These are phyloP conservation scores for Aspergillus brunneoviolaceus DNA, from an alignment of 2,329 filamentous ascomycete genomes.

Conservation along the genomic window DNA sequence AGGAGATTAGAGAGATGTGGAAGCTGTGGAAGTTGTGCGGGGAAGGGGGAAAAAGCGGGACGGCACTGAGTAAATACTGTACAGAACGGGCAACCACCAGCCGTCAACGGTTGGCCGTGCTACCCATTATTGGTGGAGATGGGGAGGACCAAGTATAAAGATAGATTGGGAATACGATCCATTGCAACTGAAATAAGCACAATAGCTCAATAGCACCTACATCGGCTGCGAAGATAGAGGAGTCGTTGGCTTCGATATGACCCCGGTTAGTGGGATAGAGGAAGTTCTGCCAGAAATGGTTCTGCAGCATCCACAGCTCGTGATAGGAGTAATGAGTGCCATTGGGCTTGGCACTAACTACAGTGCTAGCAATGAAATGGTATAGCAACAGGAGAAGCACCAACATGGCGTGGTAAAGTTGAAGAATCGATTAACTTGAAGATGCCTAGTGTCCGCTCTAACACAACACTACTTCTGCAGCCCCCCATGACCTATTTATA, in stretches of 20 bases:
- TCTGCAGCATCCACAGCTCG: constrained; percentile 26
- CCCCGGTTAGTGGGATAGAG: constrained; percentile 26
- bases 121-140: not conserved
- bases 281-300: constrained; percentile 24
- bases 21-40: not conserved
- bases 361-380: not conserved
- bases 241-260: constrained; percentile 23
- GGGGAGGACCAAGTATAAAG: not conserved
- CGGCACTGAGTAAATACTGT: too few relatives aligned
- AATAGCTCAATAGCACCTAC: constrained; percentile 9
- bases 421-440: not conserved
- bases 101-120: too few relatives aligned
- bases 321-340: constrained; percentile 19
- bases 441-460: not conserved
- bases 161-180: not conserved
- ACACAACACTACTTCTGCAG: not conserved
- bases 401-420: not conserved
- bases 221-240: constrained; percentile 24
- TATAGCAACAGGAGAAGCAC: not conserved
- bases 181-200: not conserved
- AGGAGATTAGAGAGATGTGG: not conserved
- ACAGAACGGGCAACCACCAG: too few relatives aligned
- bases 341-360: not conserved
- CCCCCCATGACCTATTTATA: not conserved
- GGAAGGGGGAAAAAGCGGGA: too few relatives aligned